Evolutionary conservation across 805 yeast genomes (phyloP).

Genomic region (Metschnikowia colocasiae): DNA sequence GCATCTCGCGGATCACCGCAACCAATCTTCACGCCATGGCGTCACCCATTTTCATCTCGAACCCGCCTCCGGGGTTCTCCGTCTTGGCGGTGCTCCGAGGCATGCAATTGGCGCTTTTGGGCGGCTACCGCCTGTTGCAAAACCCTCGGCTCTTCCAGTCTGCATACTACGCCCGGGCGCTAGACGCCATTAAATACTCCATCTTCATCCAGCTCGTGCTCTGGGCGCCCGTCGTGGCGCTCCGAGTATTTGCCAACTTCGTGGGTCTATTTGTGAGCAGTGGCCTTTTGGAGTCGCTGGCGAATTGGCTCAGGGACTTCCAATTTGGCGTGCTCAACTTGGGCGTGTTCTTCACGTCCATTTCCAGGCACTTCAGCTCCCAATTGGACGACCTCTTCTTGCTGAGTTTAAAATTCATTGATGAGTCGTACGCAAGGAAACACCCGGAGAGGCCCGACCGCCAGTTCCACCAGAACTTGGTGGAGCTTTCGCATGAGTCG

Average conservation of each 20-base stretch:
- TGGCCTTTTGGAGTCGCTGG: slow-evolving; percentile 10
- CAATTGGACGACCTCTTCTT: slow-evolving; percentile 41
- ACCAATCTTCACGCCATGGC: slow-evolving; percentile 38
- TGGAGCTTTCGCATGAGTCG: slow-evolving; percentile 10
- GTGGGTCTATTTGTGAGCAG: slow-evolving; percentile 6
- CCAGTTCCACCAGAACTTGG: slow-evolving; percentile 16
- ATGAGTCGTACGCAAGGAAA: slow-evolving; percentile 23
- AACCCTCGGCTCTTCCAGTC: slow-evolving; percentile 34
- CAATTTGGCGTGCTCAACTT: slow-evolving; percentile 38
- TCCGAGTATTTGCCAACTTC: slow-evolving; percentile 13
- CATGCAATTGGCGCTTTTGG: slow-evolving; percentile 48
- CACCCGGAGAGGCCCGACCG: slow-evolving; percentile 31
- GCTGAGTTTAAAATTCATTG: slow-evolving; percentile 37
- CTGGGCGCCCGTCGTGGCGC: slow-evolving; percentile 21
- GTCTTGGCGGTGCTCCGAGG: slow-evolving; percentile 49
- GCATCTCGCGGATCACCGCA: not conserved
- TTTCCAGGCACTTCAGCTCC: slow-evolving; percentile 32
- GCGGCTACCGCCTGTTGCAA: slow-evolving; percentile 44
- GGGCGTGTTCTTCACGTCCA: slow-evolving; percentile 37
- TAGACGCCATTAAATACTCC: slow-evolving; percentile 35
- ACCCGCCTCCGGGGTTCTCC: slow-evolving; percentile 55
- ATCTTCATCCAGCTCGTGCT: slow-evolving; percentile 32
- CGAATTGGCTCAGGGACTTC: slow-evolving; percentile 23
- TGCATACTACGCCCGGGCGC: slow-evolving; percentile 35
- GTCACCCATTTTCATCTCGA: slow-evolving; percentile 55